Percentiles rank a stretch among this genome's conserved stretches.
Evolutionary conservation across 345 rosid genomes (phyloP).

Genomic region (Corchorus olitorius): DNA sequence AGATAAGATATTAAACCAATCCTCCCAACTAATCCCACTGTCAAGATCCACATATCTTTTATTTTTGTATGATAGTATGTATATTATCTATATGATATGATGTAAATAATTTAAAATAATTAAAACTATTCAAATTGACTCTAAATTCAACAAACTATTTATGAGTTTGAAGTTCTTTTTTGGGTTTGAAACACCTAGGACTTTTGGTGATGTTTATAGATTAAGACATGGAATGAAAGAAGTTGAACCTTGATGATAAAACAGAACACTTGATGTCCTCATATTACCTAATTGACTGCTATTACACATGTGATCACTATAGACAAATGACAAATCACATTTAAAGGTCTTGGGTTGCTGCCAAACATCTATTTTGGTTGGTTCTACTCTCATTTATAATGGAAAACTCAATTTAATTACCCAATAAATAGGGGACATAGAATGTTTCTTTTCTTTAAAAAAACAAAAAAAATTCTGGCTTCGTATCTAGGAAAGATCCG

Average conservation of each 20-base stretch:
- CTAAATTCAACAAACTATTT: neutral
- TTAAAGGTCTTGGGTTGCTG: neutral
- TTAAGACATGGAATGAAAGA: neutral
- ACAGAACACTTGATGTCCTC: slow-evolving; percentile 12
- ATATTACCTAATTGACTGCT: neutral
- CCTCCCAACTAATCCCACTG: neutral
- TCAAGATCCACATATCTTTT: neutral
- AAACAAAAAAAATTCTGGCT: no score
- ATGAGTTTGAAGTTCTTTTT: neutral
- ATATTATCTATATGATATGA: neutral
- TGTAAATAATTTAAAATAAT: neutral
- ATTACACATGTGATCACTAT: neutral
- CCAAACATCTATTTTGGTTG: neutral
- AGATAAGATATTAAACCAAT: neutral
- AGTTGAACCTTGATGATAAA: slow-evolving; percentile 1
- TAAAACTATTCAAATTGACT: neutral
- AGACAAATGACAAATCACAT: neutral
- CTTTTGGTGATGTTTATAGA: neutral
- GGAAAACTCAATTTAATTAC: neutral
- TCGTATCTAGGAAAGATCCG: no score
- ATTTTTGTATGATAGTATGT: no score
- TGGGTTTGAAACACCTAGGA: neutral
- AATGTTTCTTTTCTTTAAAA: no score
- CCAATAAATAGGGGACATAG: no score
- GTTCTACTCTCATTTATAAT: neutral